Evolutionary conservation across 192 early-diverging fungal genomes (phyloP).

Genomic region (Hyaloraphidium curvatum): DNA sequence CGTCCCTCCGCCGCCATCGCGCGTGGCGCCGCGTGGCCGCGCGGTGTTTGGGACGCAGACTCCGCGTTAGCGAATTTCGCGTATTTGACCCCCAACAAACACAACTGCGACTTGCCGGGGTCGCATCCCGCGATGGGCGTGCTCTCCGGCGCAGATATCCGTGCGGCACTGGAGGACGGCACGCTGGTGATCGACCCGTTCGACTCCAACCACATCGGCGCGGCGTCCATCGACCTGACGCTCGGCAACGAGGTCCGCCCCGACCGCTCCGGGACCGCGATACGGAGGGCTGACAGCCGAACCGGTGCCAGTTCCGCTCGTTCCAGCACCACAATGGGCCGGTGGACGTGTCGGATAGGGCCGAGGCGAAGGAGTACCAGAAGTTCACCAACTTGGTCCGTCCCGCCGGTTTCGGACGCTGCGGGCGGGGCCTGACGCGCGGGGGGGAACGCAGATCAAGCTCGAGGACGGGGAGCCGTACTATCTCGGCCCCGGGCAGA

Average conservation of each 20-base stretch:
- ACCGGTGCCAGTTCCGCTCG: not conserved
- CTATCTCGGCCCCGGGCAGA: not conserved
- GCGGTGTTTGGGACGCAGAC: too few relatives aligned
- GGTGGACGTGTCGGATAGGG: not conserved
- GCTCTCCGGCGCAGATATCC: not conserved
- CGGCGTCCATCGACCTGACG: not conserved
- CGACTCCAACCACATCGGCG: not conserved
- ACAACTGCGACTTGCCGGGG: too few relatives aligned
- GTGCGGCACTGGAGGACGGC: not conserved
- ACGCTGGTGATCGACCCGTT: not conserved
- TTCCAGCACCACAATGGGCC: not conserved
- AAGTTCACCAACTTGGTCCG: not conserved
- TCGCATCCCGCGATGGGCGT: not conserved
- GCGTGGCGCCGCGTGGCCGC: too few relatives aligned
- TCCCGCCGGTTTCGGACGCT: not conserved
- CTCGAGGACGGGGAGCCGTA: slow-evolving; percentile 1
- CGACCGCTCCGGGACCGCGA: too few relatives aligned
- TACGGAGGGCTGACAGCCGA: too few relatives aligned
- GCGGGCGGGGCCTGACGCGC: not conserved
- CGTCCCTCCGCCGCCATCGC: too few relatives aligned
- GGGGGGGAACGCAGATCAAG: not conserved
- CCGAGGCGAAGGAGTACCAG: slow-evolving; percentile 1
- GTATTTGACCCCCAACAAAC: too few relatives aligned
- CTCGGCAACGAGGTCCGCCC: not conserved
- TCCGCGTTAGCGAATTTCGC: too few relatives aligned